A percentile compares a stretch with the other conserved stretches of the same genome.
Evolutionary conservation across 352 stramenopile genomes (phyloP).

Genomic region (Globisporangium uncinulatum): DNA sequence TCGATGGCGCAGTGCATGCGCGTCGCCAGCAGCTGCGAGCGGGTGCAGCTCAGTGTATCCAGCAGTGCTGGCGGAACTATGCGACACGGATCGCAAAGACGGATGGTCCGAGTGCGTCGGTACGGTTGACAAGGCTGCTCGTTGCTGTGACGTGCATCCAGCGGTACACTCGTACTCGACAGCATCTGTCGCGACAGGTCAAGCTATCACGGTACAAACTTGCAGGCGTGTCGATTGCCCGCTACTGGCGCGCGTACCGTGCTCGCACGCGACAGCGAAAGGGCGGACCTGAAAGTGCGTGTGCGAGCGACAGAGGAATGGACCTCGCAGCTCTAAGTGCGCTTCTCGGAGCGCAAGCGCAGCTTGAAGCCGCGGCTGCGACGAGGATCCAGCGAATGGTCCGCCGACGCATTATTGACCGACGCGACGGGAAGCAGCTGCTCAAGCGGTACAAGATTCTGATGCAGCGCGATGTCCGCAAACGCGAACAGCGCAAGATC

Average conservation of each 20-base stretch:
- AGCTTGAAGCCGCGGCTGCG: constrained; percentile 14
- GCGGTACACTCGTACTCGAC: constrained; percentile 23
- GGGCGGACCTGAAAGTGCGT: background rate
- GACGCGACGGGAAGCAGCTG: constrained; percentile 31
- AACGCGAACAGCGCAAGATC: constrained; percentile 39
- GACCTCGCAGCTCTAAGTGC: constrained; percentile 9
- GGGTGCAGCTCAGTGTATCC: constrained; percentile 7
- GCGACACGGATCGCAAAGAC: constrained; percentile 4
- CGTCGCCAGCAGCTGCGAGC: constrained; percentile 3
- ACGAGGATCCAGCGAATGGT: constrained; percentile 31
- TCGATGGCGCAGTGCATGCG: background rate
- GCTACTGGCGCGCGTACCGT: constrained; percentile 20
- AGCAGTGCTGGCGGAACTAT: constrained; percentile 9
- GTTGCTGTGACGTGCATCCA: constrained; percentile 31
- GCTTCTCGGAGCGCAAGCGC: constrained; percentile 11
- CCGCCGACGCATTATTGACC: constrained; percentile 17
- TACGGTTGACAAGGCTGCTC: constrained; percentile 13
- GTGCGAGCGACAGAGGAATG: background rate
- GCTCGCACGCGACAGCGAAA: constrained; percentile 3
- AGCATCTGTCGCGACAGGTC: constrained; percentile 24
- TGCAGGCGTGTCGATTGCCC: constrained; percentile 14
- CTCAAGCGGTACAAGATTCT: constrained; percentile 40
- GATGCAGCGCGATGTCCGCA: constrained; percentile 38
- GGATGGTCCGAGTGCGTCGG: background rate
- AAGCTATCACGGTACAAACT: constrained; percentile 21